phyloP scores from a whole-genome alignment of 1,139 yeast species.

The Dujonia santamariae region DNA sequence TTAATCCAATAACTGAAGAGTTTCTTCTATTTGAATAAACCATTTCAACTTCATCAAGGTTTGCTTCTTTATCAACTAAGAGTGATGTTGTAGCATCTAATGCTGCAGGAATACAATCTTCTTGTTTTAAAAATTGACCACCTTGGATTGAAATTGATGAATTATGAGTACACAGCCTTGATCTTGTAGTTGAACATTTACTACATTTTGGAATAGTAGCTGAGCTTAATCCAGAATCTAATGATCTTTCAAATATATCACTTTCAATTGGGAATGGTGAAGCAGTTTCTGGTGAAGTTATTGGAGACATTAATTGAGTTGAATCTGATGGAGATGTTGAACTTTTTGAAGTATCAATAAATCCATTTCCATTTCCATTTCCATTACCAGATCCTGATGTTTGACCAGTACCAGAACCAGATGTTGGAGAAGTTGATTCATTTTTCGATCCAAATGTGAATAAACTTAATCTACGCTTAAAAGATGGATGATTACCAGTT shows the following conservation, averaged over 20 bases:
- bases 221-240: slow-evolving; percentile 14
- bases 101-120: slow-evolving; percentile 80
- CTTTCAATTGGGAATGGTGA: slow-evolving; percentile 1
- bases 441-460: slow-evolving; percentile 5
- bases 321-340: slow-evolving; percentile 6
- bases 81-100: slow-evolving; percentile 74
- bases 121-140: slow-evolving; percentile 30
- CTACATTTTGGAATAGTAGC: slow-evolving; percentile 14
- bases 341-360: neutral
- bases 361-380: neutral
- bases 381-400: neutral
- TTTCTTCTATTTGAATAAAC: slow-evolving; percentile 58
- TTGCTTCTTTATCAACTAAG: slow-evolving; percentile 52
- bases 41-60: slow-evolving; percentile 68
- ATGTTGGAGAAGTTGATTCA: neutral
- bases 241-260: slow-evolving; percentile 54
- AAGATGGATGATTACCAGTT: too few species aligned
- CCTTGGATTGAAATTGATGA: slow-evolving; percentile 25
- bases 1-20: slow-evolving; percentile 56
- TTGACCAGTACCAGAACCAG: neutral
- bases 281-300: slow-evolving; percentile 11
- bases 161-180: slow-evolving; percentile 26
- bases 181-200: slow-evolving; percentile 13
- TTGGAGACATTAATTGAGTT: slow-evolving; percentile 12
- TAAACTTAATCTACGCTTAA: slow-evolving; percentile 3